phyloP scores from a whole-genome alignment of 306 rosid species.

The Fragaria vesca region DNA sequence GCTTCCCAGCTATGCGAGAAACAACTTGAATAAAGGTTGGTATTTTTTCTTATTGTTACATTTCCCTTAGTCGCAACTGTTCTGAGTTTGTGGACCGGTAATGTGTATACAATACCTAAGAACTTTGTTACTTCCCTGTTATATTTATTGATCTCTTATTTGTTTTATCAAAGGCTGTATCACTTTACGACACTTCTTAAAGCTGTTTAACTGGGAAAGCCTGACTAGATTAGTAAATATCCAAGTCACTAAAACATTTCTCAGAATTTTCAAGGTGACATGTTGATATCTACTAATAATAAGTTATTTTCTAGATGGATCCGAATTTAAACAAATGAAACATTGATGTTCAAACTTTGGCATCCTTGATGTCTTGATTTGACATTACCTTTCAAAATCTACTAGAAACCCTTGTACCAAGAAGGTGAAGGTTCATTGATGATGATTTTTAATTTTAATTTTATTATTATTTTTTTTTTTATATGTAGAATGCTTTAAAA shows the following conservation, averaged over 20 bases:
- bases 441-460: neutral
- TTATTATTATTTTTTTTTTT: too few species aligned
- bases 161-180: neutral
- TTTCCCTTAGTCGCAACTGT: neutral
- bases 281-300: neutral
- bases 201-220: neutral
- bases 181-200: neutral
- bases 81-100: neutral
- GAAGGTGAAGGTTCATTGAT: neutral
- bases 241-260: neutral
- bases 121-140: neutral
- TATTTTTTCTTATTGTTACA: conserved; percentile 12
- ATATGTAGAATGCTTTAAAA: too few species aligned
- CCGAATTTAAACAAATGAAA: neutral
- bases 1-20: conserved; percentile 95
- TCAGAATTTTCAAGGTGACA: neutral
- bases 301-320: neutral
- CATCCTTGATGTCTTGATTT: neutral
- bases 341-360: neutral
- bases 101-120: neutral
- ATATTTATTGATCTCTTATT: too few species aligned
- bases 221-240: neutral
- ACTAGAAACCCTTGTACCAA: neutral
- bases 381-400: too few species aligned
- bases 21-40: conserved; percentile 89